Evolutionary conservation across 306 rosid species (phyloP).

Genomic region (Cucumis hystrix): DNA sequence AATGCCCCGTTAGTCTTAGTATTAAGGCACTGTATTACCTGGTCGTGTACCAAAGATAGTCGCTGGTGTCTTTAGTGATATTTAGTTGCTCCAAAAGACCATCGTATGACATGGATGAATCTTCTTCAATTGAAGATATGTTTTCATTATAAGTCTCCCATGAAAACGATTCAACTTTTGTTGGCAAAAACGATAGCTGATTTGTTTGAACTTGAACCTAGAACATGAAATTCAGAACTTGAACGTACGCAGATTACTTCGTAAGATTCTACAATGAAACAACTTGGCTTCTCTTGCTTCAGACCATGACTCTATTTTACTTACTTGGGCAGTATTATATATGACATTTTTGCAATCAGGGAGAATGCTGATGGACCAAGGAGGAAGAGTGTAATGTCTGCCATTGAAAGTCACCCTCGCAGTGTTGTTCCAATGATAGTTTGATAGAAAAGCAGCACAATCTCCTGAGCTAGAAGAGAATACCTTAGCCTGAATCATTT

Average conservation of each 20-base stretch:
- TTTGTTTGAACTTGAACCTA: constrained; percentile 45
- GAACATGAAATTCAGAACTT: background rate
- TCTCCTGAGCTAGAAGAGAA: constrained; percentile 39
- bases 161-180: constrained; percentile 16
- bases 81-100: constrained; percentile 71
- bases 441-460: constrained; percentile 82
- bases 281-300: background rate
- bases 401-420: constrained; percentile 45
- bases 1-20: background rate
- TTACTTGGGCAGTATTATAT: constrained; percentile 77
- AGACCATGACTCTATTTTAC: background rate
- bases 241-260: no score
- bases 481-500: constrained; percentile 42
- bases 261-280: background rate
- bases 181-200: constrained; percentile 3
- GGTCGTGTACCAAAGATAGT: constrained; percentile 83
- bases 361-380: constrained; percentile 85
- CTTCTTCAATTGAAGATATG: constrained; percentile 28
- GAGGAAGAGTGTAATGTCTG: constrained; percentile 47
- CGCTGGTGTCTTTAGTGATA: constrained; percentile 51
- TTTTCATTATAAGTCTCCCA: constrained; percentile 64
- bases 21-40: constrained; percentile 28
- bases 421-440: constrained; percentile 33
- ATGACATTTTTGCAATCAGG: constrained; percentile 67
- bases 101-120: constrained; percentile 21